Evolutionary conservation across 352 stramenopile genomes (phyloP), one percentile per base, ranked within the genome.

Genomic region (Pseudoperonospora humuli): DNA sequence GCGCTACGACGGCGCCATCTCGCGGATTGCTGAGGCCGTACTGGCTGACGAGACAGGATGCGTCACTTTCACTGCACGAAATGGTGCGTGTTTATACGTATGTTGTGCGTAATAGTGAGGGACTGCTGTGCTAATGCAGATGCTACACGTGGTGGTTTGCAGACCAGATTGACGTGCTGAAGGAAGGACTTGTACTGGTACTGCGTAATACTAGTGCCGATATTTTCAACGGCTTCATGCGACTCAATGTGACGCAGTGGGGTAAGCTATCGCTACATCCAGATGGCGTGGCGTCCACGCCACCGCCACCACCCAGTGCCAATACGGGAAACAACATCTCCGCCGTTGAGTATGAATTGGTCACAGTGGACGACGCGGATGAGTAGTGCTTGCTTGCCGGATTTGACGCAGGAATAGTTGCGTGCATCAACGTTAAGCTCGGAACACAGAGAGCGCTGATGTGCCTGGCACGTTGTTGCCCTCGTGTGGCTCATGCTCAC

Each of bases 171-270:
- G 75, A 86, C 9, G 34, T 74, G 45, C 44, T 88, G 17, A 57
- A 78, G 39, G 61, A 66, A 45, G 73, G 62, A 32, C 43, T 60
- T 13, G 67, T 73, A 32, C 37, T 93, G 19, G 76, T 93, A 17
- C 59, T 89, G 50, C 78, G 81, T 61, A 93, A 93, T 55, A 73
- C 70, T 49, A 87, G 75, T 45, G 78, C 73, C 31, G 81, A 87
- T 29, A 83, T 93, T 19, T 91, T 84, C 53, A 86, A 87, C 44
- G 78, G 78, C 4, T 93, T 88, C 47, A 80, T 91, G 75, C 54
- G 81, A 15, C 65, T 93, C 18, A 87, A 87, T 47, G 78, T 93
- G 48, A 84, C 72, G n/a, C 61, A 86, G 29, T 93, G 78, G 78
- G 81, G 81, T 17, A 93, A 93, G 45, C 54, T 93, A 18, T 61